A percentile compares a stretch with the other conserved stretches of the same genome.
Evolutionary conservation across 2,329 filamentous ascomycete species (phyloP).

Genomic region (Hymenoscyphus albidus): DNA sequence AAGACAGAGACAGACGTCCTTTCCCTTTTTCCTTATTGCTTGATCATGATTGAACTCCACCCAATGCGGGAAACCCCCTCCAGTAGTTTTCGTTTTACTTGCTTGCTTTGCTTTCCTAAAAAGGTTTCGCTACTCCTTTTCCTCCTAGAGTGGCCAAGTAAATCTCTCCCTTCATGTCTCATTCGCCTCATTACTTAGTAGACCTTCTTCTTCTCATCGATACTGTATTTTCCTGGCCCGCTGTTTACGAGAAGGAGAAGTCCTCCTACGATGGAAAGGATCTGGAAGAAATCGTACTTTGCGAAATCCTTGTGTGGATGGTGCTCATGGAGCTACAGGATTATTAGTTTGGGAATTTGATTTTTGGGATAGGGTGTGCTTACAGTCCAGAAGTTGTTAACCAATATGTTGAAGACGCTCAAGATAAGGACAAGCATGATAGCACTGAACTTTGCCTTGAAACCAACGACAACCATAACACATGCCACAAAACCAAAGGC

Average conservation of each 20-base stretch:
- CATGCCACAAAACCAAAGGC: slow-evolving; percentile 84
- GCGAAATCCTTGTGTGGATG: slow-evolving; percentile 99
- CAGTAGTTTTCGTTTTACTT: neutral
- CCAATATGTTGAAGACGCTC: slow-evolving; percentile 92
- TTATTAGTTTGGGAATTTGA: slow-evolving; percentile 23
- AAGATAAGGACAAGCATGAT: slow-evolving; percentile 92
- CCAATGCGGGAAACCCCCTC: neutral
- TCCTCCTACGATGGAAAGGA: slow-evolving; percentile 95
- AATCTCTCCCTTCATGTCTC: neutral
- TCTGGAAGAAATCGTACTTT: slow-evolving; percentile 99
- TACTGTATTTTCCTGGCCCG: slow-evolving; percentile 93
- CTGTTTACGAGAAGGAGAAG: slow-evolving; percentile 97
- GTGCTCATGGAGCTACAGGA: slow-evolving; percentile 78
- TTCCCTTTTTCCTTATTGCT: neutral
- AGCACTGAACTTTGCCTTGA: slow-evolving; percentile 99
- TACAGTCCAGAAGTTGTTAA: slow-evolving; percentile 99
- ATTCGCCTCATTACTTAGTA: slow-evolving; percentile 55
- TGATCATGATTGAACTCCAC: neutral
- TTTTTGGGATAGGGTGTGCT: slow-evolving; percentile 39
- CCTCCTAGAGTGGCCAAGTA: too few relatives aligned
- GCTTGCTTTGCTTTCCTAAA: slow-evolving; percentile 1
- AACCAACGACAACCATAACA: slow-evolving; percentile 97
- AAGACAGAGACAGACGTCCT: neutral
- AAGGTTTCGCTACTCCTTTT: neutral
- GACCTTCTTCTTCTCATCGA: slow-evolving; percentile 99